Percentiles rank a stretch among this genome's conserved stretches.
phyloP scores from a whole-genome alignment of 352 stramenopile genomes.

The Phytophthora hybrid region DNA sequence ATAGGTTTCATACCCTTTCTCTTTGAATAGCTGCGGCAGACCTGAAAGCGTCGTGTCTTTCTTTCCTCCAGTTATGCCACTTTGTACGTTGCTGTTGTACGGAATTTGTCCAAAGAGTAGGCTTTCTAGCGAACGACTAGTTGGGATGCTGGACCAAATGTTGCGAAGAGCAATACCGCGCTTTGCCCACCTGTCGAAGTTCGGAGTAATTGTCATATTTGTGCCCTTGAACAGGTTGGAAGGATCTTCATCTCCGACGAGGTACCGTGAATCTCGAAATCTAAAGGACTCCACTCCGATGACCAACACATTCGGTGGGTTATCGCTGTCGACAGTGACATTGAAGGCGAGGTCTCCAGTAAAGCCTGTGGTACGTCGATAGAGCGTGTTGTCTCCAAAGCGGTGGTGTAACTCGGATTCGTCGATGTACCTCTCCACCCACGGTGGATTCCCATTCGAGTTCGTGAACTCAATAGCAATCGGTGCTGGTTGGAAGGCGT shows the following conservation, averaged over 20 bases:
- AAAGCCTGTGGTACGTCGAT: constrained; percentile 19
- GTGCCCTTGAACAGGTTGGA: constrained; percentile 41
- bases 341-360: constrained; percentile 17
- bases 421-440: constrained; percentile 16
- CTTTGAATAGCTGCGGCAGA: no score
- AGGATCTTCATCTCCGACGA: constrained; percentile 27
- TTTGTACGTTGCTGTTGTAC: constrained; percentile 54
- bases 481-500: constrained; percentile 10
- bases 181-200: constrained; percentile 59
- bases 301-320: constrained; percentile 13
- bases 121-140: constrained; percentile 60
- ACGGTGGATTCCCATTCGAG: neutral
- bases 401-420: neutral
- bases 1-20: no score
- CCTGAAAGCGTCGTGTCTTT: no score
- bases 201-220: constrained; percentile 42
- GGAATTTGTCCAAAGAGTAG: constrained; percentile 64
- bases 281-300: constrained; percentile 20
- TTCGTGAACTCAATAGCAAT: neutral
- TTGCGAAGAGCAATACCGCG: constrained; percentile 56
- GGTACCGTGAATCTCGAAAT: constrained; percentile 17
- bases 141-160: constrained; percentile 62
- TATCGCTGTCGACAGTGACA: constrained; percentile 5
- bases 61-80: constrained; percentile 49
- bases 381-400: constrained; percentile 15